A percentile compares a stretch with the other conserved stretches of the same genome.
Conservation (phyloP, 169 alveolate genomes). For the Cryptosporidium tyzzeri region DNA sequence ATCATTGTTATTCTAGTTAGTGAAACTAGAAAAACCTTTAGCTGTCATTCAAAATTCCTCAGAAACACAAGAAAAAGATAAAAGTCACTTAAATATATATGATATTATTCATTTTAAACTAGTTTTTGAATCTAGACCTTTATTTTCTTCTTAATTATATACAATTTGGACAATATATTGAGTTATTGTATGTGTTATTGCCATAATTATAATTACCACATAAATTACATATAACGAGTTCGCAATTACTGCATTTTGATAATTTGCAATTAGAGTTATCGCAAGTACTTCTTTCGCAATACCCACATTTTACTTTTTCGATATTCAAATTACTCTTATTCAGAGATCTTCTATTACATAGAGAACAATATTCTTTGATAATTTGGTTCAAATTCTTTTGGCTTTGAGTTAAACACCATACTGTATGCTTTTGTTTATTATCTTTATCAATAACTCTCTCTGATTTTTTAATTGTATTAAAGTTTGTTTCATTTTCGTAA, state of each 20-base stretch:
- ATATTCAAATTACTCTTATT: not conserved
- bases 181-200: not conserved
- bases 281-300: constrained; percentile 46
- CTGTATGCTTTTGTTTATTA: constrained; percentile 37
- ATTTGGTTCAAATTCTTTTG: constrained; percentile 34
- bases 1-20: not conserved
- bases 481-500: not conserved
- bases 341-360: constrained; percentile 20
- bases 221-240: constrained; percentile 29
- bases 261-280: constrained; percentile 8
- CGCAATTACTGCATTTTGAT: constrained; percentile 32
- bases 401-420: constrained; percentile 54
- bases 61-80: not conserved
- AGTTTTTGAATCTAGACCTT: constrained; percentile 67
- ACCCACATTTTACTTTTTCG: constrained; percentile 4
- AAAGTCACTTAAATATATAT: constrained; percentile 11
- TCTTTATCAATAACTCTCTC: constrained; percentile 64
- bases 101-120: constrained; percentile 34
- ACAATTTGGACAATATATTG: constrained; percentile 37
- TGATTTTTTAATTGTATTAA: not conserved
- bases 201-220: constrained; percentile 25
- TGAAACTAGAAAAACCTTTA: constrained; percentile 38
- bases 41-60: constrained; percentile 32
- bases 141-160: not conserved
- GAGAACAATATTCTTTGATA: constrained; percentile 10